phyloP scores from a whole-genome alignment of 2,329 filamentous ascomycete genomes.

The Lanzia echinophila region DNA sequence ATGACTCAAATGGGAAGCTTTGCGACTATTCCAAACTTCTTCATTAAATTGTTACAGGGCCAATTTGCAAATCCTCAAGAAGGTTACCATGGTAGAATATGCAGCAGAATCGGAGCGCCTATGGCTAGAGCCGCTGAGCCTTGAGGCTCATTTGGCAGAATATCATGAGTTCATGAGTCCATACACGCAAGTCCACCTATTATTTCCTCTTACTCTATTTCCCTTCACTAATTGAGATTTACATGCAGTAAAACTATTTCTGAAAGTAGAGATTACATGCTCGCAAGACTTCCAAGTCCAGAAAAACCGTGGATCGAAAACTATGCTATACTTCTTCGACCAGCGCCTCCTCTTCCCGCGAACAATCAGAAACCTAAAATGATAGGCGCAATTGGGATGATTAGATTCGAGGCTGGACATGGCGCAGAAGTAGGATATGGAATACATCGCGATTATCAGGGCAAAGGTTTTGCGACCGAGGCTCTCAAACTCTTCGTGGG shows the following conservation, averaged over 20 bases:
- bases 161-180: conserved; percentile 12
- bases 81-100: conserved; percentile 9
- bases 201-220: background rate
- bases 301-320: conserved; percentile 17
- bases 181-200: background rate
- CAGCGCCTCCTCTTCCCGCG: background rate
- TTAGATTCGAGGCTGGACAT: conserved; percentile 10
- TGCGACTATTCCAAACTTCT: too few relatives aligned
- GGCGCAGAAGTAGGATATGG: conserved; percentile 18
- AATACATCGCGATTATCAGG: conserved; percentile 13
- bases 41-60: too few relatives aligned
- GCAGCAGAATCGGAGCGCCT: conserved; percentile 19
- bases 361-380: conserved; percentile 6
- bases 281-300: background rate
- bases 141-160: conserved; percentile 18
- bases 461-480: conserved; percentile 17
- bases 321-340: conserved; percentile 20
- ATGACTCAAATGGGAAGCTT: too few relatives aligned
- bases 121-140: conserved; percentile 15
- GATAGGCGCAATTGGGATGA: conserved; percentile 15
- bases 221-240: background rate
- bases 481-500: conserved; percentile 15
- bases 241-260: background rate
- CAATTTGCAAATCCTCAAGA: background rate
- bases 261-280: conserved; percentile 9